Evolutionary conservation across 2,329 filamentous ascomycete species (phyloP).

Genomic region (Ascosphaera acerosa): DNA sequence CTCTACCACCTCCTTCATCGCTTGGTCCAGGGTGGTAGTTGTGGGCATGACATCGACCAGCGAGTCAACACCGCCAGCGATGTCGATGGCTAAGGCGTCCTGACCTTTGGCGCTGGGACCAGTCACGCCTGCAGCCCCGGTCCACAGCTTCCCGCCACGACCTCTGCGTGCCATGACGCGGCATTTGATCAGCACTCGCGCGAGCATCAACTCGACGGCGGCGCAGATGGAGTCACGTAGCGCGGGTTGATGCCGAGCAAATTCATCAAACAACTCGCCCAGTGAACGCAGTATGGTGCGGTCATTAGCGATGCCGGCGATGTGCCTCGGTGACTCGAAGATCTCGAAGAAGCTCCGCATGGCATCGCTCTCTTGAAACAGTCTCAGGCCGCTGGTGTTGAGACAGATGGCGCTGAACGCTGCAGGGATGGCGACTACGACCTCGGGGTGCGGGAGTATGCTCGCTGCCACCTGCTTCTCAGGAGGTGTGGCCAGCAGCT

Average conservation of each 20-base stretch:
- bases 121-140: slow-evolving; percentile 31
- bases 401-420: slow-evolving; percentile 87
- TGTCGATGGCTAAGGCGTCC: not conserved
- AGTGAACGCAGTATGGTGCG: slow-evolving; percentile 45
- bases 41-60: not conserved
- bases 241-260: slow-evolving; percentile 75
- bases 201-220: slow-evolving; percentile 72
- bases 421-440: slow-evolving; percentile 62
- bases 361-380: slow-evolving; percentile 62
- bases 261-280: slow-evolving; percentile 72
- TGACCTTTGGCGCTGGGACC: not conserved
- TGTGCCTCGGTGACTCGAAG: slow-evolving; percentile 79
- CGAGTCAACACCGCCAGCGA: not conserved
- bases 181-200: slow-evolving; percentile 19
- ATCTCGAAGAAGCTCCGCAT: slow-evolving; percentile 79
- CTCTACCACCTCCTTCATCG: not conserved
- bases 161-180: slow-evolving; percentile 27
- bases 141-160: slow-evolving; percentile 56
- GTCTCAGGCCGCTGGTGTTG: slow-evolving; percentile 62
- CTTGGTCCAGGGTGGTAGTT: not conserved
- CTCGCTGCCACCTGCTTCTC: slow-evolving; percentile 30
- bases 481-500: slow-evolving; percentile 11
- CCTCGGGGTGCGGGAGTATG: slow-evolving; percentile 69
- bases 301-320: slow-evolving; percentile 60
- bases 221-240: slow-evolving; percentile 58